Evolutionary conservation across 805 yeast genomes (phyloP).

Genomic region (Debaryomyces prosopidis): DNA sequence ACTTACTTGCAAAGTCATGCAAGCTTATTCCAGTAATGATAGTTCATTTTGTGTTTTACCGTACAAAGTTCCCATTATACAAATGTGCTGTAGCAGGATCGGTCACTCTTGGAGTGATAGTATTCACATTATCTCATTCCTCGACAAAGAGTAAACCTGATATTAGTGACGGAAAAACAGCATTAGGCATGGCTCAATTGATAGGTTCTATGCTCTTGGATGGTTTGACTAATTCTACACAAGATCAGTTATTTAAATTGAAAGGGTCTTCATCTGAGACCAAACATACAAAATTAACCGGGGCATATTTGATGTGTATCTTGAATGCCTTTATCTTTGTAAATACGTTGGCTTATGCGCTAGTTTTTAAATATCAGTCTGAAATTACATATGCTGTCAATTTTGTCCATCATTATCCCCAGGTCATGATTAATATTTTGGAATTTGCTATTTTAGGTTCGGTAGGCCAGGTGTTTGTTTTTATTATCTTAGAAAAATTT

Average conservation of each 20-base stretch:
- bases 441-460: constrained; percentile 81
- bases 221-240: constrained; percentile 92
- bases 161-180: constrained; percentile 41
- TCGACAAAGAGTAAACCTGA: constrained; percentile 25
- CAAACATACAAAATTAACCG: constrained; percentile 51
- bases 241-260: constrained; percentile 73
- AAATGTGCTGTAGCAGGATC: constrained; percentile 75
- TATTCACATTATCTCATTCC: constrained; percentile 63
- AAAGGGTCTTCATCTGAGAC: constrained; percentile 18
- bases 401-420: constrained; percentile 54
- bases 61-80: constrained; percentile 67
- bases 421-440: constrained; percentile 57
- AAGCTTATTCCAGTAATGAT: constrained; percentile 93
- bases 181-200: constrained; percentile 63
- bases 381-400: constrained; percentile 51
- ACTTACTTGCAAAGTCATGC: constrained; percentile 86
- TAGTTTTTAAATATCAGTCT: constrained; percentile 35
- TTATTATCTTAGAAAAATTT: constrained; percentile 76
- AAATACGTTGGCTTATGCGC: constrained; percentile 51
- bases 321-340: constrained; percentile 46
- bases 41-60: constrained; percentile 71
- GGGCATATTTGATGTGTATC: constrained; percentile 85
- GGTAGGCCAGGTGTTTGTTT: constrained; percentile 92
- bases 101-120: constrained; percentile 82
- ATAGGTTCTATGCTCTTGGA: constrained; percentile 71